A percentile compares a stretch with the other conserved stretches of the same genome.
Conservation (phyloP, 1,284 basidiomycete species). For the Cronartium ribicola region DNA sequence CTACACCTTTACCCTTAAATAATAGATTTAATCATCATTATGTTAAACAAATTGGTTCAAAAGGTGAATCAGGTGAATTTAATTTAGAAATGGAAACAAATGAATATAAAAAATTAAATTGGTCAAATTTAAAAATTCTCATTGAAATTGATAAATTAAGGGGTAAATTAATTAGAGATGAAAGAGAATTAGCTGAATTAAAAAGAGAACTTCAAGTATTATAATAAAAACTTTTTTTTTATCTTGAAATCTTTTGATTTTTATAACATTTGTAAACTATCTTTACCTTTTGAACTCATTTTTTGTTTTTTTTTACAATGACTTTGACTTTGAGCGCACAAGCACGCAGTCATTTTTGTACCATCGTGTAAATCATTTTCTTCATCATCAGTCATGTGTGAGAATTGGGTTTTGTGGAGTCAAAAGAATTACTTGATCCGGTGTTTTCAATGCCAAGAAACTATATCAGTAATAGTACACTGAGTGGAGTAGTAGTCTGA, state of each 20-base stretch:
- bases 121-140: slow-evolving; percentile 20
- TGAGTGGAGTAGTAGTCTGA: no score
- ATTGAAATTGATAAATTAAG: slow-evolving; percentile 27
- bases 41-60: slow-evolving; percentile 45
- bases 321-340: neutral
- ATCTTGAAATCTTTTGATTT: neutral
- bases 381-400: neutral
- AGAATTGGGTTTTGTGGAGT: neutral
- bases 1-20: slow-evolving; percentile 69
- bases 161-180: slow-evolving; percentile 19
- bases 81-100: slow-evolving; percentile 12
- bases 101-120: slow-evolving; percentile 31
- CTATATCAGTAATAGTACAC: no score
- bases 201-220: slow-evolving; percentile 20
- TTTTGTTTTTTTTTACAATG: neutral
- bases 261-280: neutral
- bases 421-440: neutral
- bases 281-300: neutral
- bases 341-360: neutral
- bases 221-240: neutral
- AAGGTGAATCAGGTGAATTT: slow-evolving; percentile 47
- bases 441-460: neutral
- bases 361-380: neutral
- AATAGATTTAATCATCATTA: slow-evolving; percentile 55
- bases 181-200: slow-evolving; percentile 17